Base-by-base conservation (phyloP, 495 filamentous ascomycete genomes). In the Parathielavia hyrcaniae region DNA sequence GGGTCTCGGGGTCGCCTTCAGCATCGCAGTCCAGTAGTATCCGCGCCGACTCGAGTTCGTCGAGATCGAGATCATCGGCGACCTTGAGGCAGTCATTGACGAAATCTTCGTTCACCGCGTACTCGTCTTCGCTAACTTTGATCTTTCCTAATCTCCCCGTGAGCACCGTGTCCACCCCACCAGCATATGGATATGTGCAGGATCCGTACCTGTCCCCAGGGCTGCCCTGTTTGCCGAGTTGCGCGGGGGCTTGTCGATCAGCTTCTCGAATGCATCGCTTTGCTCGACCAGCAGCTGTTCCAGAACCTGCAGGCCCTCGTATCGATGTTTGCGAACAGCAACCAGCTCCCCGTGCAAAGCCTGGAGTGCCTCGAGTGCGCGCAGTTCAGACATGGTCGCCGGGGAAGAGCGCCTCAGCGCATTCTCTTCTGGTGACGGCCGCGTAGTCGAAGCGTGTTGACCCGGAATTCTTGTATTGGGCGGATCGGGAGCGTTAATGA, bases 51-150 rank as follows among this genome's bases (percentile, higher is more conserved):
- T 90, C 77, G 49, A 95, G 62, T 70, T 99, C 93, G 71, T 99
- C 92, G 30, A 99, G 77, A 62, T 95, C 82, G 53, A 97, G 77
- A 23, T 85, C 85, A 73, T 97, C 92, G 50, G 91, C 89, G 39
- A 97, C 72, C 67, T 88, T 79, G 17, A 91, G 76, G 36, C 85
- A 79, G 54, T 83, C 80, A 69, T 95, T 84, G 69, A 90, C 80
- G 69, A 97, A 97, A 63, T 92, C 84, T 41, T 85, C 77, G 67
- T 95, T 97, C 68, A 97, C 74, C n/a, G 79, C 64, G 68, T 90
- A 97, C 63, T 91, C 83, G 10, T 79, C 79, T 57, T 85, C 85
- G 61, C 81, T 79, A 57, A 93, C 66, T 17, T 73, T 81, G 55
- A 97, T 75, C 64, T 86, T 86, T 22, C 88, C 89, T 91, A 54